Evolutionary conservation across 805 yeast genomes (phyloP).

Genomic region (Kurtzmaniella fragi): DNA sequence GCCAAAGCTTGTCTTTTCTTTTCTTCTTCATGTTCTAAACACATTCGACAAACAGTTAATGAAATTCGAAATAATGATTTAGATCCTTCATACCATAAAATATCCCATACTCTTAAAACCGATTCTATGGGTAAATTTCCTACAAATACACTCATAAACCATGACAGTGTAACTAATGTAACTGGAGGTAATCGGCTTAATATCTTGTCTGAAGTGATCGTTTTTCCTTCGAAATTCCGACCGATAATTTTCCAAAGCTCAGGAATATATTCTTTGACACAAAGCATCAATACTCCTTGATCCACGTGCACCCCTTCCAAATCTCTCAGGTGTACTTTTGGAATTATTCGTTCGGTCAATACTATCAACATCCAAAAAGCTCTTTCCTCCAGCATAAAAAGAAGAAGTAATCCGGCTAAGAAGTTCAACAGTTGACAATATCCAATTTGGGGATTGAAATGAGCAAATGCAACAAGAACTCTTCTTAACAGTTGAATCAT

Average conservation of each 20-base stretch:
- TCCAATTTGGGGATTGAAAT: slow-evolving; percentile 84
- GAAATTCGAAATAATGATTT: slow-evolving; percentile 80
- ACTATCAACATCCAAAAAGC: slow-evolving; percentile 96
- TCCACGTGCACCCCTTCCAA: slow-evolving; percentile 93
- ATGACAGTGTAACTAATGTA: slow-evolving; percentile 88
- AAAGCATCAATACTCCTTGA: slow-evolving; percentile 89
- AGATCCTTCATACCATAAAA: slow-evolving; percentile 87
- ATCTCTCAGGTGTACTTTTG: slow-evolving; percentile 86
- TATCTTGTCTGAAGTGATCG: slow-evolving; percentile 44
- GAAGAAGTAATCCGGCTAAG: slow-evolving; percentile 76
- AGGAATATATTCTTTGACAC: slow-evolving; percentile 80
- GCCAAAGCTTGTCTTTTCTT: background rate
- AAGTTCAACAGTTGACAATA: slow-evolving; percentile 95
- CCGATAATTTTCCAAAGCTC: slow-evolving; percentile 62
- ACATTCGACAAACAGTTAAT: slow-evolving; percentile 68
- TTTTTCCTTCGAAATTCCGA: slow-evolving; percentile 33
- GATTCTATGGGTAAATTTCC: slow-evolving; percentile 88
- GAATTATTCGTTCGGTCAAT: slow-evolving; percentile 76
- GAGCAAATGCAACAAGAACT: slow-evolving; percentile 78
- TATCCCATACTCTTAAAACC: slow-evolving; percentile 89
- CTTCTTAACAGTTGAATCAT: slow-evolving; percentile 54
- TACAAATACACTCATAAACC: slow-evolving; percentile 98
- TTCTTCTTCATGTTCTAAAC: slow-evolving; percentile 57
- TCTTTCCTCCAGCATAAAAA: slow-evolving; percentile 84
- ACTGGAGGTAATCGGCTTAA: slow-evolving; percentile 81